Base-by-base conservation (phyloP, 2,329 filamentous ascomycete species). In the Aureobasidium pullulans region DNA sequence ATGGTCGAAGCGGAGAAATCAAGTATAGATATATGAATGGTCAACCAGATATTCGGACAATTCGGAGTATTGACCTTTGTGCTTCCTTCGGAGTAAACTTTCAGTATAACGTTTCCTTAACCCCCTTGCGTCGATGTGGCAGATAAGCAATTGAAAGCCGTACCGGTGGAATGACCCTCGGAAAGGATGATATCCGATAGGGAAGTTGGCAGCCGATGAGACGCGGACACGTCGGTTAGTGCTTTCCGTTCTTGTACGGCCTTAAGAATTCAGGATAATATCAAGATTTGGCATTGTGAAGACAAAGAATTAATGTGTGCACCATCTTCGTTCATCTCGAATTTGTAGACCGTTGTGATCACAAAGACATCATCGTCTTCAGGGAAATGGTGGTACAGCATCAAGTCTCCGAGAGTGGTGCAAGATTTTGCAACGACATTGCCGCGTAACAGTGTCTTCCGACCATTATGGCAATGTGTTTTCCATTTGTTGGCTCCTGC, bases 51-150 rank as follows among this genome's bases (percentile, higher is more conserved):
- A 19, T 4, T 54, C 50, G 50, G 50, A 54, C 37, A 54, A 28
- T 32, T 54, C 50, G 50, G 50, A 42, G 50, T 54, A 15, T 43
- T 9, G 15, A 23, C 13, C 15, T 32, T 42, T 23, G 23, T 53
- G 49, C 23, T 53, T 42, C 50, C 39, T 54, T 54, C 50, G 50
- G 50, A 54, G 50, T 43, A 54, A 43, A 19, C 36, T 39, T 28
- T 52, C 23, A 37, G 47, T 49, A 34, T 37, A 49, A 16, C 36
- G 15, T 16, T 15, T 6, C 23, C 19, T 13, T 3, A 13, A 13
- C 37, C 6, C 37, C 36, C 34, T 52, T 52, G 48, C 34, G 15
- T 52, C n/a, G 29, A 16, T 39, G 2, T 13, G 13, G 6, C 7
- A 39, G 37, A 54, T 37, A 54, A 43, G 50, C 37, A 54, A 34